These are phyloP conservation scores for Fusarium gaditjirri DNA, from an alignment of 2,329 filamentous ascomycete species.

Conservation along the genomic window DNA sequence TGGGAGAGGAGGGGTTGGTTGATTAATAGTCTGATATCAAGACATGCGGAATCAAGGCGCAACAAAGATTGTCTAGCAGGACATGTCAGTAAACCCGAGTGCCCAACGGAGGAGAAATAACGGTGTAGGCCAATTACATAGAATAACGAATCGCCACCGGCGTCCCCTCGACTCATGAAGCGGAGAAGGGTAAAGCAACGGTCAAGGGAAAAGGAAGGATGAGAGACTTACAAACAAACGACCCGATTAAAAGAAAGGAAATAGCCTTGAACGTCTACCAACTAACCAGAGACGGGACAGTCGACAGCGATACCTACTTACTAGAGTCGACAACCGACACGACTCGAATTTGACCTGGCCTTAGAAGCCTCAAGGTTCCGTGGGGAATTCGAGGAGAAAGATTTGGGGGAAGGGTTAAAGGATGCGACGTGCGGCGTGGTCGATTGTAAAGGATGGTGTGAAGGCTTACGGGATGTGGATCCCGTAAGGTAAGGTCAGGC, in stretches of 20 bases:
- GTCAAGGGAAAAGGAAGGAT: neutral
- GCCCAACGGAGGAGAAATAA: slow-evolving; percentile 20
- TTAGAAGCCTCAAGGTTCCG: slow-evolving; percentile 24
- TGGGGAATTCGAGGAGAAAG: slow-evolving; percentile 27
- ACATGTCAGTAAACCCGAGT: slow-evolving; percentile 34
- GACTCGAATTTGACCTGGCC: slow-evolving; percentile 25
- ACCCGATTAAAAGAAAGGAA: slow-evolving; percentile 24
- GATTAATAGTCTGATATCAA: slow-evolving; percentile 42
- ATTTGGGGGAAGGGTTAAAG: slow-evolving; percentile 37
- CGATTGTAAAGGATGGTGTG: slow-evolving; percentile 31
- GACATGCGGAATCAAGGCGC: slow-evolving; percentile 44
- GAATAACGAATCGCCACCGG: slow-evolving; percentile 49
- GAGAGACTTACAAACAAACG: slow-evolving; percentile 39
- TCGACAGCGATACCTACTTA: slow-evolving; percentile 26
- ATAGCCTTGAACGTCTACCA: slow-evolving; percentile 15
- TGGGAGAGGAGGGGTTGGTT: slow-evolving; percentile 32
- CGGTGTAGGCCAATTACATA: slow-evolving; percentile 35
- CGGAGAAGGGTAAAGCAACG: slow-evolving; percentile 7
- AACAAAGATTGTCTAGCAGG: slow-evolving; percentile 34
- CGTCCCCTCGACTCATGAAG: slow-evolving; percentile 27
- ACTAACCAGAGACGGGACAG: slow-evolving; percentile 9
- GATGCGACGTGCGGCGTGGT: slow-evolving; percentile 35
- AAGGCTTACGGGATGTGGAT: slow-evolving; percentile 32
- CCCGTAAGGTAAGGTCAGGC: slow-evolving; percentile 16
- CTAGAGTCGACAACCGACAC: slow-evolving; percentile 12